Conservation (phyloP, 768 basidiomycete species). For the Boletus barrowsii region DNA sequence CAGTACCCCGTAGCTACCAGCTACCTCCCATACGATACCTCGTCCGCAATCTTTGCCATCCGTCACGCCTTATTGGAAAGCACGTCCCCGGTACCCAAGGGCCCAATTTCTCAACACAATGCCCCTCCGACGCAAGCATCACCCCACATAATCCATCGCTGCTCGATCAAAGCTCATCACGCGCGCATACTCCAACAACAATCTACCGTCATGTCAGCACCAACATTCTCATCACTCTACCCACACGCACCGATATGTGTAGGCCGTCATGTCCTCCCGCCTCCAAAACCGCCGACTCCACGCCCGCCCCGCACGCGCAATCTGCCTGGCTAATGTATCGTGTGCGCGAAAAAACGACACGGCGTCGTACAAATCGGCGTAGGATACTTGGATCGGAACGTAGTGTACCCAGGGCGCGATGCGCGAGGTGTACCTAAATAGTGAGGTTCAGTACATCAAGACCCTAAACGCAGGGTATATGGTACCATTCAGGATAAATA, state of each 20-base stretch:
- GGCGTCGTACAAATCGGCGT: slow-evolving; percentile 66
- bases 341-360: slow-evolving; percentile 72
- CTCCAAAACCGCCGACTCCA: slow-evolving; percentile 63
- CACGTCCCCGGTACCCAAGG: no score
- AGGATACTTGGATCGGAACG: slow-evolving; percentile 63
- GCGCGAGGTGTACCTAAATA: slow-evolving; percentile 50
- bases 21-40: no score
- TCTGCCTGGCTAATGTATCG: slow-evolving; percentile 54
- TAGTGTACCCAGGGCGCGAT: slow-evolving; percentile 73
- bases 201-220: slow-evolving; percentile 25
- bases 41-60: no score
- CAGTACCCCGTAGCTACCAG: no score
- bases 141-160: slow-evolving; percentile 36
- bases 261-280: slow-evolving; percentile 56
- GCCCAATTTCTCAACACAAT: no score
- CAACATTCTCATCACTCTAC: no score
- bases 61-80: no score
- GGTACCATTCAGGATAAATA: slow-evolving; percentile 70
- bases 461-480: background rate
- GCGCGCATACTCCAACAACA: slow-evolving; percentile 54
- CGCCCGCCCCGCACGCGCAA: slow-evolving; percentile 51
- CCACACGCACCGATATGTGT: slow-evolving; percentile 49
- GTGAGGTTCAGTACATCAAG: background rate
- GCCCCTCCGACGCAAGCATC: background rate
- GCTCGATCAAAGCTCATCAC: slow-evolving; percentile 47